phyloP scores from a whole-genome alignment of 306 rosid genomes.

The Boehmeria nivea region DNA sequence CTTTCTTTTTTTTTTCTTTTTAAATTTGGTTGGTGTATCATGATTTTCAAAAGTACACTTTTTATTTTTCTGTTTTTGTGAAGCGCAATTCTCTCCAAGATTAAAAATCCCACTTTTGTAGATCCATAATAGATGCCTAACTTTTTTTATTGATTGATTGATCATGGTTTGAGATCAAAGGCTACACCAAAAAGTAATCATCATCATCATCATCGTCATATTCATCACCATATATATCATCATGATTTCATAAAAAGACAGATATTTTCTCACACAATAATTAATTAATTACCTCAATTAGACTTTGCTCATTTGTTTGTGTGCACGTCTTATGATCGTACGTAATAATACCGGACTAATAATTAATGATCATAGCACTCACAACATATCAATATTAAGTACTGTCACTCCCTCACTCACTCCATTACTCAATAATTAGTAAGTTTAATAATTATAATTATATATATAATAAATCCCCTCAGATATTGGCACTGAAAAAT shows the following conservation, averaged over 20 bases:
- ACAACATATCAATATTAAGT: too few species aligned
- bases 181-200: neutral
- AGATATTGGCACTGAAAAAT: constrained; percentile 85
- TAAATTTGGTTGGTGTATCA: constrained; percentile 28
- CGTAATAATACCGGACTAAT: too few species aligned
- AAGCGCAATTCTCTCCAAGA: constrained; percentile 23
- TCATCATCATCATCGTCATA: too few species aligned
- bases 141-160: constrained; percentile 27
- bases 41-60: constrained; percentile 31
- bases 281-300: too few species aligned
- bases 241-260: constrained; percentile 7
- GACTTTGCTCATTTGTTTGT: too few species aligned
- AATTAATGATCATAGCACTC: too few species aligned
- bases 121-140: neutral
- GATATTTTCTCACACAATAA: constrained; percentile 7
- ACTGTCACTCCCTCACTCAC: too few species aligned
- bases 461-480: too few species aligned
- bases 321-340: too few species aligned
- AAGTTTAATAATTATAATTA: too few species aligned
- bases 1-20: constrained; percentile 14
- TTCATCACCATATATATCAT: too few species aligned
- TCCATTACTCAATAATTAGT: too few species aligned
- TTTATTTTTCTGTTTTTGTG: constrained; percentile 23
- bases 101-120: constrained; percentile 18
- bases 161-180: constrained; percentile 26